A percentile compares a stretch with the other conserved stretches of the same genome.
Evolutionary conservation across 495 filamentous ascomycete species (phyloP).

Genomic region (Parachaetomium inaequale): DNA sequence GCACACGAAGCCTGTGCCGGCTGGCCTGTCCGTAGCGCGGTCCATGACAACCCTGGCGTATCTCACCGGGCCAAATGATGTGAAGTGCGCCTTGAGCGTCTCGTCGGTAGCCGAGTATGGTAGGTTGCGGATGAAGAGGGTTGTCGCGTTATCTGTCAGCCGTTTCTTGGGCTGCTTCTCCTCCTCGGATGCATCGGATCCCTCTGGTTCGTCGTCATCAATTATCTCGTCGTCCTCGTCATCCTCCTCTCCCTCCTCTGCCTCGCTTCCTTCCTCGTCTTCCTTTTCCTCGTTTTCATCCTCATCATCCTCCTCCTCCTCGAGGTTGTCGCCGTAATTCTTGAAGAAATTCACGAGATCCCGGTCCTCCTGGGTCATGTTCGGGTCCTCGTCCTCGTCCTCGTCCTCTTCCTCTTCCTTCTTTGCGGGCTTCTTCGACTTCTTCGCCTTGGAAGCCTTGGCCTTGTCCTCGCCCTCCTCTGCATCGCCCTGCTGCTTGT

Average conservation of each 20-base stretch:
- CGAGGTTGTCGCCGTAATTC: constrained; percentile 36
- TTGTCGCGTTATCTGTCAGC: constrained; percentile 58
- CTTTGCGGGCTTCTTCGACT: constrained; percentile 58
- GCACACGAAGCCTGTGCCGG: constrained; percentile 91
- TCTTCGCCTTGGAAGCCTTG: constrained; percentile 56
- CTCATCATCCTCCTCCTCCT: constrained; percentile 51
- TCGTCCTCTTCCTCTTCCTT: constrained; percentile 30
- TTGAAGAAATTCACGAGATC: constrained; percentile 34
- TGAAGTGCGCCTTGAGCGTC: constrained; percentile 75
- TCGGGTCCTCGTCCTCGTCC: constrained; percentile 40
- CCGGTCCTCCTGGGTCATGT: constrained; percentile 40
- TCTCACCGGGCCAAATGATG: constrained; percentile 73
- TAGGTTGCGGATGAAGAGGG: constrained; percentile 90
- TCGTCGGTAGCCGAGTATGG: constrained; percentile 83
- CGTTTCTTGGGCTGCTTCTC: constrained; percentile 31
- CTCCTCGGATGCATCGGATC: constrained; percentile 36
- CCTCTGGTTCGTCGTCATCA: constrained; percentile 8
- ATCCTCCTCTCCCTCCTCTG: constrained; percentile 34
- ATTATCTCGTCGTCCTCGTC: constrained; percentile 38
- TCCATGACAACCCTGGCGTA: constrained; percentile 91
- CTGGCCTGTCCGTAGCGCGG: constrained; percentile 72
- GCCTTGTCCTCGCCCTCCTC: constrained; percentile 32
- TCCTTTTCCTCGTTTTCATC: constrained; percentile 41
- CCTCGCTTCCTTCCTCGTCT: constrained; percentile 36
- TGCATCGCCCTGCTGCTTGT: constrained; percentile 50